Percentiles rank a stretch among this genome's conserved stretches.
These are phyloP conservation scores for Xylaria sp. DNA, from an alignment of 2,329 filamentous ascomycete species.

Conservation along the genomic window DNA sequence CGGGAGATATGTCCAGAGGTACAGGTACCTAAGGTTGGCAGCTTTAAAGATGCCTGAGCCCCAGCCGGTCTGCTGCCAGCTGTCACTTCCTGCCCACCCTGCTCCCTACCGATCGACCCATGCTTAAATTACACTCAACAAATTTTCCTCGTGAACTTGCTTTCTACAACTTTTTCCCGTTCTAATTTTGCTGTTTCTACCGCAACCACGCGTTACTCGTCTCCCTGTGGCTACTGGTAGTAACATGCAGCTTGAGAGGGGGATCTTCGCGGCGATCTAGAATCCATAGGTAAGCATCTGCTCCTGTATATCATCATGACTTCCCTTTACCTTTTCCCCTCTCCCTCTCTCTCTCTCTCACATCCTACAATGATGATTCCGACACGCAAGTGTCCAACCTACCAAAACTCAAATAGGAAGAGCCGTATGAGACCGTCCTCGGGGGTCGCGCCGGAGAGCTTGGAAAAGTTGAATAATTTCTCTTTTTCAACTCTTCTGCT, in stretches of 20 bases:
- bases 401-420: conserved; percentile 49
- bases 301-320: neutral
- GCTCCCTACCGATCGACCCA: neutral
- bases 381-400: conserved; percentile 52
- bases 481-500: neutral
- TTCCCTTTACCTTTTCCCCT: neutral
- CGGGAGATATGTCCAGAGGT: neutral
- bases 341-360: conserved; percentile 6
- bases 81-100: neutral
- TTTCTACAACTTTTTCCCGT: neutral
- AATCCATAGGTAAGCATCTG: conserved; percentile 18
- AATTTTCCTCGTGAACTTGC: conserved; percentile 8
- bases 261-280: neutral
- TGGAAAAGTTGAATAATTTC: neutral
- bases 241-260: neutral
- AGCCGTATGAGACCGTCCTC: conserved; percentile 52
- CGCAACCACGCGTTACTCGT: neutral
- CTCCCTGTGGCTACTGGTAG: neutral
- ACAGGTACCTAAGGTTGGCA: too few species aligned
- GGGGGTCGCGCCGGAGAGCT: conserved; percentile 17
- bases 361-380: conserved; percentile 49
- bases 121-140: conserved; percentile 24
- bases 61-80: conserved; percentile 23
- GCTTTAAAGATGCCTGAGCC: neutral
- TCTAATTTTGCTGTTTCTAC: neutral